Base-by-base conservation (phyloP, 1,284 basidiomycete species). In the Malassezia restricta region DNA sequence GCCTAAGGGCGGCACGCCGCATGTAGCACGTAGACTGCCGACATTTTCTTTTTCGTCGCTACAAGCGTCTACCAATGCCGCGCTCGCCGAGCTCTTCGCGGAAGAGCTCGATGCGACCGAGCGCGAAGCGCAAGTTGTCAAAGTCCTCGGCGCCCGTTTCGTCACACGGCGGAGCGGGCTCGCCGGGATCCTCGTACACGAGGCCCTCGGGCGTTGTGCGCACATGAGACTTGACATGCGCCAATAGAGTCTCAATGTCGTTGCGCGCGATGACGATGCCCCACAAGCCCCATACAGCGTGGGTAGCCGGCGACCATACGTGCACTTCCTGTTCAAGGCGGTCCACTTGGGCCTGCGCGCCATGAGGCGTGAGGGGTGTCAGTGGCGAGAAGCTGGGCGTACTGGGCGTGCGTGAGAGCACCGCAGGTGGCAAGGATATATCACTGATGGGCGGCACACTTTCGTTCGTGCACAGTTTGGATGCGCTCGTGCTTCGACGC, bases 211-310 rank as follows among this genome's bases (percentile, higher is more conserved):
- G 32, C 24, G 40, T 33, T 32, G 14, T 14, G 12, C 15, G 28
- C 27, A 38, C n/a, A 53, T 54, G 15, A 51, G 54, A 39, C 59
- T 48, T 47, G 14, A 58, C 58, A 38, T 38, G 49, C 28, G 41
- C 17, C 8, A 71, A 43, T 12, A 70, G 50, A 6, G 52, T 37
- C 40, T 63, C 61, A 12, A 72, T 61, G 31, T 60, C 57, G 30
- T 68, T 66, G 31, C 56, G 58, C 3, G 66, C 66, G 48, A 70
- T 66, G 1, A 68, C 66, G 30, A 71, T 59, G 7, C 69, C 69
- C 69, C 69, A 72, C 8, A 72, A 48, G 4, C 61, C 69, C 69
- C 69, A 72, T 17, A 66, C 58, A 8, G 68, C 68, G 45, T 72
- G 65, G 8, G 60, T 61, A 5, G 69, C 69, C 1, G 67, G 61